A percentile compares a stretch with the other conserved stretches of the same genome.
Evolutionary conservation across 2,329 filamentous ascomycete genomes (phyloP).

Genomic region (Fusarium nygamai): DNA sequence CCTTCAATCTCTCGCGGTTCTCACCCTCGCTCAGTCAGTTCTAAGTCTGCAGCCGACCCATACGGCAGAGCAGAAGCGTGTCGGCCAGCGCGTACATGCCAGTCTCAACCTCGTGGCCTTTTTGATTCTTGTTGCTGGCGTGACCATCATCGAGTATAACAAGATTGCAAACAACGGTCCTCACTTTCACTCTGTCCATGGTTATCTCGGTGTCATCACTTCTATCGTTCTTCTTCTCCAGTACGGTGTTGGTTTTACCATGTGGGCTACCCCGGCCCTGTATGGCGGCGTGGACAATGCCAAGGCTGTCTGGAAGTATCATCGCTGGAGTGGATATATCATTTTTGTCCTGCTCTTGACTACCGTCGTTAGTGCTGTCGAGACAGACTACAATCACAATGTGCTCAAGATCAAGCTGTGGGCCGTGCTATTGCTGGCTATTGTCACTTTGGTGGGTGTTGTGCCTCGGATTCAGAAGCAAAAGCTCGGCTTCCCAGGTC

Average conservation of each 20-base stretch:
- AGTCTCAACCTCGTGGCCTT: slow-evolving; percentile 74
- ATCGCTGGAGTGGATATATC: slow-evolving; percentile 80
- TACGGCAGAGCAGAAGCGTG: slow-evolving; percentile 76
- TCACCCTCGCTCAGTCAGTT: slow-evolving; percentile 81
- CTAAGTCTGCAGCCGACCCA: slow-evolving; percentile 90
- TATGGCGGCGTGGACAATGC: slow-evolving; percentile 84
- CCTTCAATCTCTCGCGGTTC: slow-evolving; percentile 71
- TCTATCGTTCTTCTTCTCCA: slow-evolving; percentile 77
- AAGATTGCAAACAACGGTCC: slow-evolving; percentile 74
- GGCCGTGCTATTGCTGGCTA: slow-evolving; percentile 73
- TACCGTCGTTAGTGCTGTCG: slow-evolving; percentile 78
- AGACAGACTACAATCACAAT: slow-evolving; percentile 77
- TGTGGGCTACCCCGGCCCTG: slow-evolving; percentile 78
- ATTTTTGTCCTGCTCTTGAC: slow-evolving; percentile 75
- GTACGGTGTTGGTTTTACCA: slow-evolving; percentile 81
- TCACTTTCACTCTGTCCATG: slow-evolving; percentile 85
- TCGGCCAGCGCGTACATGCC: slow-evolving; percentile 71
- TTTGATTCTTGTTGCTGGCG: slow-evolving; percentile 69
- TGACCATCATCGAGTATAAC: slow-evolving; percentile 82
- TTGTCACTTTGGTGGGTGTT: slow-evolving; percentile 76
- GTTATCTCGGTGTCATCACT: slow-evolving; percentile 81
- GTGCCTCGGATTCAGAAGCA: slow-evolving; percentile 81
- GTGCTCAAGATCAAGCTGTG: slow-evolving; percentile 79
- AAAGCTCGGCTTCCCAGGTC: slow-evolving; percentile 71
- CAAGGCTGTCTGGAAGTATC: slow-evolving; percentile 90